Evolutionary conservation across 805 yeast species (phyloP).

Genomic region (Vanderwaltozyma yarrowii): DNA sequence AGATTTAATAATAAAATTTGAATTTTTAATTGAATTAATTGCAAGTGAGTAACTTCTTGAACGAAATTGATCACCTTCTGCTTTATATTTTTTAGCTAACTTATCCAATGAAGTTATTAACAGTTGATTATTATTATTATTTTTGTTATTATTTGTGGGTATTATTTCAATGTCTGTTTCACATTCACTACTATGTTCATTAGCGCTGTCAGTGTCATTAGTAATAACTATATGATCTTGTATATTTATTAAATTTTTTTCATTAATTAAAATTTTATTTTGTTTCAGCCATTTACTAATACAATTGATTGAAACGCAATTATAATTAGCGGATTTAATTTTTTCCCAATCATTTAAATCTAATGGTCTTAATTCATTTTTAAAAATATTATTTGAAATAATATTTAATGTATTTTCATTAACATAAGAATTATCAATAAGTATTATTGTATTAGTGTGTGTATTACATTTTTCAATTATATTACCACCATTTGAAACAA

Average conservation of each 20-base stretch:
- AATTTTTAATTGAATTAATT: constrained; percentile 13
- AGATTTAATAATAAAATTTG: constrained; percentile 14
- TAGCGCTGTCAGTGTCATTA: too few relatives aligned
- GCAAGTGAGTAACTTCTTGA: constrained; percentile 24
- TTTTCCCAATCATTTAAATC: constrained; percentile 4
- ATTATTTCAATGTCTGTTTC: neutral
- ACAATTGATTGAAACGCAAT: constrained; percentile 8
- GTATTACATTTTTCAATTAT: constrained; percentile 3
- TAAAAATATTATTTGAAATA: constrained; percentile 11
- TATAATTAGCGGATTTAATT: constrained; percentile 4
- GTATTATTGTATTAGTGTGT: constrained; percentile 6
- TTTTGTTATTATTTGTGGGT: neutral
- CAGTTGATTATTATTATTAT: constrained; percentile 7
- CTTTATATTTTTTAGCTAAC: constrained; percentile 16
- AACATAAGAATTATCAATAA: constrained; percentile 22
- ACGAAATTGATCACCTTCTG: constrained; percentile 22
- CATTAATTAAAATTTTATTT: neutral
- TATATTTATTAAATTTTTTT: neutral
- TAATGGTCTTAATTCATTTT: constrained; percentile 14
- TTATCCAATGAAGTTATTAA: constrained; percentile 12
- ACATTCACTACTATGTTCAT: neutral
- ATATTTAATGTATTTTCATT: constrained; percentile 5
- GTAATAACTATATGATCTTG: too few relatives aligned
- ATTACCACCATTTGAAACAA: constrained; percentile 16
- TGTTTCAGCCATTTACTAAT: constrained; percentile 12